These are phyloP conservation scores for Fomitopsis schrenkii DNA, from an alignment of 1,284 basidiomycete genomes.

Conservation along the genomic window DNA sequence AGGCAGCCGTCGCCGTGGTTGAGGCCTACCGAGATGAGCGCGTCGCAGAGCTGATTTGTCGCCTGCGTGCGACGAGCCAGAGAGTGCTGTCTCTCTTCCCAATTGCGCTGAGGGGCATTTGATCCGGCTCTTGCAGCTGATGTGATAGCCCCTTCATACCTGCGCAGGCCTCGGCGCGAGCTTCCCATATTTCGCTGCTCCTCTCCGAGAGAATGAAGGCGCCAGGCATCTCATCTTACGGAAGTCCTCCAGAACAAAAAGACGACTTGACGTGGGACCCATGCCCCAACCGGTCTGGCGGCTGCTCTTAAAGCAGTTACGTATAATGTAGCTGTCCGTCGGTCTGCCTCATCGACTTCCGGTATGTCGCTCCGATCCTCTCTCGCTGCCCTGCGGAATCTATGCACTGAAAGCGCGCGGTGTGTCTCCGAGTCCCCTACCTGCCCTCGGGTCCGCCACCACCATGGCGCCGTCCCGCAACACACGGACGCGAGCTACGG, in stretches of 20 bases:
- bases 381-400: not conserved
- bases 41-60: conserved; percentile 9
- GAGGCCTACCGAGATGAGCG: not conserved
- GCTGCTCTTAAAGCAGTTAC: conserved; percentile 3
- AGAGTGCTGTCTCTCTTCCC: conserved; percentile 7
- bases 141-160: conserved; percentile 11
- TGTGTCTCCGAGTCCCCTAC: not conserved
- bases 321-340: conserved; percentile 8
- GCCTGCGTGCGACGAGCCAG: conserved; percentile 15
- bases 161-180: conserved; percentile 22
- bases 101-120: conserved; percentile 7
- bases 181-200: conserved; percentile 36
- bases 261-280: conserved; percentile 32
- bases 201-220: conserved; percentile 26
- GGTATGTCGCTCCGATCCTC: conserved; percentile 23
- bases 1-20: conserved; percentile 2
- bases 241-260: conserved; percentile 27
- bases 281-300: conserved; percentile 5
- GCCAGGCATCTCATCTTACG: conserved; percentile 37
- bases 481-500: not conserved
- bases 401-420: not conserved
- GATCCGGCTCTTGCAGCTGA: not conserved
- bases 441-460: not conserved
- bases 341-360: conserved; percentile 17
- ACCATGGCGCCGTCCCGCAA: not conserved